Percentiles rank a stretch among this genome's conserved stretches.
Conservation (phyloP, 1,139 yeast species). For the Sugiyamaella grinbergsii region DNA sequence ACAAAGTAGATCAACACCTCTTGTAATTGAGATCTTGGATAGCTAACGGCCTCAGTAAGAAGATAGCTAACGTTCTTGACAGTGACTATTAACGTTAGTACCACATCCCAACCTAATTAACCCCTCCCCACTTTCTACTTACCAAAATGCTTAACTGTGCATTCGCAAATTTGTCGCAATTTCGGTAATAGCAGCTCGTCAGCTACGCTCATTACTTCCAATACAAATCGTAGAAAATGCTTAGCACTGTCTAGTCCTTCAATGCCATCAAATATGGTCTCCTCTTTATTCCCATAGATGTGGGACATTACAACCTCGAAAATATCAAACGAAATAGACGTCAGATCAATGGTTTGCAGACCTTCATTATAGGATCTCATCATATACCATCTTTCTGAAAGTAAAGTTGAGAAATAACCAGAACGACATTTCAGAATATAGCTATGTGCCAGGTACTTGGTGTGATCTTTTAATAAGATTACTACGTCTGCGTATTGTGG, state of each 20-base stretch:
- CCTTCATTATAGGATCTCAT: conserved; percentile 26
- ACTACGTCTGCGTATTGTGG: conserved; percentile 37
- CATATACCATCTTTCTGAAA: conserved; percentile 58
- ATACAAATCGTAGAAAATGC: conserved; percentile 55
- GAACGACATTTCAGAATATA: conserved; percentile 57
- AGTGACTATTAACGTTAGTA: conserved; percentile 39
- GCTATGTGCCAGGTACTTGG: conserved; percentile 49
- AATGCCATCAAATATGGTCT: conserved; percentile 50
- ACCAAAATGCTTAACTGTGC: conserved; percentile 58
- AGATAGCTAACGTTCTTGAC: conserved; percentile 63
- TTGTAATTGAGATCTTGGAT: conserved; percentile 58
- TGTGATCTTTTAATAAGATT: conserved; percentile 49
- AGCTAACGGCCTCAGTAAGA: conserved; percentile 55
- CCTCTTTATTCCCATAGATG: conserved; percentile 58
- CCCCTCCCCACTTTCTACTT: conserved; percentile 18
- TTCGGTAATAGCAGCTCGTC: conserved; percentile 66
- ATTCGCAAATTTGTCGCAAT: conserved; percentile 63
- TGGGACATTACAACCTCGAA: conserved; percentile 57
- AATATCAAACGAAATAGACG: conserved; percentile 48
- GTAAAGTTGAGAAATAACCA: conserved; percentile 62
- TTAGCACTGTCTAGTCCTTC: conserved; percentile 41
- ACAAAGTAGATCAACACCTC: conserved; percentile 68
- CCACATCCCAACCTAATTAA: background rate
- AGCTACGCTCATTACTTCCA: conserved; percentile 63
- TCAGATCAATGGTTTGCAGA: conserved; percentile 45